Base-by-base conservation (phyloP, 2,329 filamentous ascomycete species). In the Seiridium cupressi region DNA sequence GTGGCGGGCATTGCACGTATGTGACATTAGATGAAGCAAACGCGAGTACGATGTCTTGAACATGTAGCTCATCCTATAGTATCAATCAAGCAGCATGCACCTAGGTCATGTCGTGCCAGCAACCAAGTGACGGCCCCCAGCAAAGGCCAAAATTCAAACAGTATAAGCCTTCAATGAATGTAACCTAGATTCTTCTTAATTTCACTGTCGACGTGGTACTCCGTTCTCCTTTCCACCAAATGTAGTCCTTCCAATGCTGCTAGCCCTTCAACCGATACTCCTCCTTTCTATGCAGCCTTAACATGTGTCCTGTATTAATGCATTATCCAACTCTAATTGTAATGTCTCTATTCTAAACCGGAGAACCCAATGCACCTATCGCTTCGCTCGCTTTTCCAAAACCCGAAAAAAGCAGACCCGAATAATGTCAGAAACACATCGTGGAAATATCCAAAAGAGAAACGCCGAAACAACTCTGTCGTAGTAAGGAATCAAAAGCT, bases 361-460 rank as follows among this genome's bases (percentile, higher is more conserved):
- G 49, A 42, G 36, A 44, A 44, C 10, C 51, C 36, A 55, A 42
- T 55, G 51, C 51, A 55, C 51, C 51, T 53, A 34, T 55, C 51
- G 51, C 51, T 53, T 55, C 51, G 51, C 51, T 55, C 34, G 51
- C 51, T 55, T 55, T 42, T 42, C 36, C 18, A 18, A 36, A 44
- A 42, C 13, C 10, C 34, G 11, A 53, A 35, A 34, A 42, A 11
- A 32, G 11, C 36, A 44, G 44, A 55, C 38, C 5, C 49, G 32
- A 11, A 53, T 18, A 51, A 51, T n/a, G 13, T 44, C n/a, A 31
- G 34, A 26, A 32, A 44, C 8, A 44, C 31, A 38, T n/a, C 26
- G 11, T 9, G 10, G 35, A 46, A 5, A 26, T 47, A 35, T 35
- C 36, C 38, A 34, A 57, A 47, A 56, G 18, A 26, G 18, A 56